phyloP scores from a whole-genome alignment of 148 eudicot genomes.

The Bassia scoparia region DNA sequence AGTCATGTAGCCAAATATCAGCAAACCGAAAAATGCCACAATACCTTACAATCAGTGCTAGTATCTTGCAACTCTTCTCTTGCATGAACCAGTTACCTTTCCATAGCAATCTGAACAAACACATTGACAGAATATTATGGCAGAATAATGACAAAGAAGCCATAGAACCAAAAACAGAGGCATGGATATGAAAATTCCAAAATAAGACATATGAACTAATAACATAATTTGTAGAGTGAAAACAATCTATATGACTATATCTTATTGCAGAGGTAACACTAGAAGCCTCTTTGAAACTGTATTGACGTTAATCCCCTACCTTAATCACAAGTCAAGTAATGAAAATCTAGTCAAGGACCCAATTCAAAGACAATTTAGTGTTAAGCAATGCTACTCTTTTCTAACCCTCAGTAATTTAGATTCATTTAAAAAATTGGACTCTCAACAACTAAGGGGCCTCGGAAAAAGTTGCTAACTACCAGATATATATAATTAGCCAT shows the following conservation, averaged over 20 bases:
- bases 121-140: neutral
- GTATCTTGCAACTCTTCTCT: constrained; percentile 96
- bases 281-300: neutral
- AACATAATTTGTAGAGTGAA: neutral
- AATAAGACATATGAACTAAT: neutral
- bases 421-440: neutral
- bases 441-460: neutral
- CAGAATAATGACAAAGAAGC: neutral
- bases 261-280: neutral
- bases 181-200: neutral
- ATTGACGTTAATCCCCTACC: neutral
- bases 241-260: too few species aligned
- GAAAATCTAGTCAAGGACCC: neutral
- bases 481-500: too few species aligned
- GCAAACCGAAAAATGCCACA: constrained; percentile 1
- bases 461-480: neutral
- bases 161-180: neutral
- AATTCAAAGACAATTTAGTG: neutral
- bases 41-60: constrained; percentile 75
- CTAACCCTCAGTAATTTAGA: neutral
- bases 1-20: neutral
- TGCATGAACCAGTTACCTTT: constrained; percentile 96
- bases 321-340: neutral
- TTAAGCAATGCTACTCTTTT: neutral
- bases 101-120: constrained; percentile 69